Percentiles rank a stretch among this genome's conserved stretches.
These are phyloP conservation scores for Zasmidium cellare DNA, from an alignment of 2,329 filamentous ascomycete genomes.

Conservation along the genomic window DNA sequence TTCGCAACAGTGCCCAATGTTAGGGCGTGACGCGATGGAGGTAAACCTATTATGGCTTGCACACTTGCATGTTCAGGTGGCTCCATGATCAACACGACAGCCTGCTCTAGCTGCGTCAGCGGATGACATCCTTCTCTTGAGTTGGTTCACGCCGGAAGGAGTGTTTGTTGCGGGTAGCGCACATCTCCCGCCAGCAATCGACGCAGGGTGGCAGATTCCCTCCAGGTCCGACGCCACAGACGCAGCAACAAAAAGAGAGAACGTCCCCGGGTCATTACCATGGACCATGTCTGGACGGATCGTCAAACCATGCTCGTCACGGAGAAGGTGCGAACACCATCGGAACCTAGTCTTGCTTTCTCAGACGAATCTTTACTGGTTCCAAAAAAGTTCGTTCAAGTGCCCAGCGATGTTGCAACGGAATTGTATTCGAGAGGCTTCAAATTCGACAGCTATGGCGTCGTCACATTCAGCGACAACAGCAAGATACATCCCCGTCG, in stretches of 20 bases:
- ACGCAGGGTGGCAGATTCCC: neutral
- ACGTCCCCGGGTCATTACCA: neutral
- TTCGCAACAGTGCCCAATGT: neutral
- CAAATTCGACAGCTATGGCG: conserved; percentile 15
- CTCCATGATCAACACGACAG: neutral
- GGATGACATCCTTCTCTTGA: neutral
- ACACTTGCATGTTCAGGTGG: neutral
- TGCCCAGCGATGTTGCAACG: neutral
- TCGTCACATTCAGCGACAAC: conserved; percentile 19
- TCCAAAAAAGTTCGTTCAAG: neutral
- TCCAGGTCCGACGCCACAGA: neutral
- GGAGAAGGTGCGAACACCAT: neutral
- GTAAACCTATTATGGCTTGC: neutral
- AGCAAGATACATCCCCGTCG: conserved; percentile 20
- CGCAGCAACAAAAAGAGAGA: neutral
- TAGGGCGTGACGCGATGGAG: neutral
- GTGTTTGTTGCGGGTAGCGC: neutral
- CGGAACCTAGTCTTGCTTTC: neutral
- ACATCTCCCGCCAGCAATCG: neutral
- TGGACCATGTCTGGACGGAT: neutral
- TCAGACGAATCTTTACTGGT: neutral
- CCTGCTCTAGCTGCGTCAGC: neutral
- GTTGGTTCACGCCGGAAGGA: neutral
- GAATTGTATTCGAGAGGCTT: conserved; percentile 2
- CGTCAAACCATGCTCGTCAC: neutral